Percentiles rank a stretch among this genome's conserved stretches.
Conservation (phyloP, 2,329 filamentous ascomycete genomes). For the Beauveria sp. region DNA sequence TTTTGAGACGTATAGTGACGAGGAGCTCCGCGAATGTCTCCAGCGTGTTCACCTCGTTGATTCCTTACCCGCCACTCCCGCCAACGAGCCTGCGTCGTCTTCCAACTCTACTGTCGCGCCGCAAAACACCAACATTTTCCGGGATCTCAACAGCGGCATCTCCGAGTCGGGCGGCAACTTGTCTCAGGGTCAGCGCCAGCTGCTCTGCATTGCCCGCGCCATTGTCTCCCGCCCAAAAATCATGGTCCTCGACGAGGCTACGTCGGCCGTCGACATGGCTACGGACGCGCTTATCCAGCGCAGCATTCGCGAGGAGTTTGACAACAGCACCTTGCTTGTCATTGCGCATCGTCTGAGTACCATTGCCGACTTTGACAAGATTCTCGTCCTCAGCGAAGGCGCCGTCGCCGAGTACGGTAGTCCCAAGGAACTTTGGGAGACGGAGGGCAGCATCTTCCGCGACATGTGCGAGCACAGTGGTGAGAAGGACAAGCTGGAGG, state of each 20-base stretch:
- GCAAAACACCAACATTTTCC: conserved; percentile 59
- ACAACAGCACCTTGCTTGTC: conserved; percentile 59
- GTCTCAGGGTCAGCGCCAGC: conserved; percentile 68
- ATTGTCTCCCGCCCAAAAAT: conserved; percentile 67
- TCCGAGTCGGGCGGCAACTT: conserved; percentile 68
- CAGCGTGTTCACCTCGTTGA: conserved; percentile 60
- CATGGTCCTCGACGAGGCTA: conserved; percentile 76
- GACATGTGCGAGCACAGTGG: conserved; percentile 58
- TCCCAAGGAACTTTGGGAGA: conserved; percentile 54
- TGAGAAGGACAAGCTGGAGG: conserved; percentile 45
- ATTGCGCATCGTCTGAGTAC: conserved; percentile 72
- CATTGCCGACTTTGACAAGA: conserved; percentile 68
- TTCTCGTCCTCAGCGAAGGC: conserved; percentile 64
- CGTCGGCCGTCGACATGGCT: conserved; percentile 68
- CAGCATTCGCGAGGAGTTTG: conserved; percentile 65
- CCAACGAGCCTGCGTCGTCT: conserved; percentile 30
- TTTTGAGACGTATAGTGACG: conserved; percentile 62
- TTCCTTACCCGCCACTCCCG: conserved; percentile 31
- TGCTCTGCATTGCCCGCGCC: conserved; percentile 65
- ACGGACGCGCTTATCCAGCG: conserved; percentile 69
- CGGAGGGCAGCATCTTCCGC: conserved; percentile 46
- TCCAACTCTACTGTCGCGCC: conserved; percentile 24
- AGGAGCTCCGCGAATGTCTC: conserved; percentile 61
- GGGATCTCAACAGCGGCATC: conserved; percentile 53
- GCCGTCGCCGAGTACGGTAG: conserved; percentile 59